phyloP scores from a whole-genome alignment of 78 protist species.

The Polysphondylium violaceum region DNA sequence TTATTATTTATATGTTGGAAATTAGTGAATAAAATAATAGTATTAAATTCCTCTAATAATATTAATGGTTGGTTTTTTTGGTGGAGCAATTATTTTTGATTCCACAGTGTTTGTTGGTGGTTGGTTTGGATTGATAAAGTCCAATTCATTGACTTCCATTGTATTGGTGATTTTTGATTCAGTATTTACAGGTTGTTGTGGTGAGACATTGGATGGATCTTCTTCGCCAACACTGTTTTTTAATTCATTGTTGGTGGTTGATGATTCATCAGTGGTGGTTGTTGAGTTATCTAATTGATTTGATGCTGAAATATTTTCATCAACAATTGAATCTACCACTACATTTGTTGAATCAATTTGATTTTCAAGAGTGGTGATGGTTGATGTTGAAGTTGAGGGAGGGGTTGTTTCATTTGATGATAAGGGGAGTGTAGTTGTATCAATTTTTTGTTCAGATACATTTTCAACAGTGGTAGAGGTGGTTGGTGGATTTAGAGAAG shows the following conservation, averaged over 20 bases:
- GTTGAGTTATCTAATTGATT: neutral
- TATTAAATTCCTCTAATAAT: slow-evolving; percentile 69
- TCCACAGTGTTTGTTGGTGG: neutral
- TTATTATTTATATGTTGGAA: too few relatives aligned
- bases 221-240: neutral
- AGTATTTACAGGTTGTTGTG: neutral
- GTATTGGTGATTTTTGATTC: slow-evolving; percentile 29
- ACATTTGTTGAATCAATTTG: neutral
- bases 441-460: neutral
- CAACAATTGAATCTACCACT: neutral
- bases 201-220: neutral
- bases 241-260: neutral
- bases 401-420: neutral
- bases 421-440: neutral
- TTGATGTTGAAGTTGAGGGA: neutral
- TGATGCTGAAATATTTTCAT: neutral
- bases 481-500: neutral
- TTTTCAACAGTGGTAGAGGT: neutral
- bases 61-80: slow-evolving; percentile 40
- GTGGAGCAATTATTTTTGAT: too few relatives aligned
- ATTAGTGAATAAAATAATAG: too few relatives aligned
- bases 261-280: neutral
- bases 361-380: neutral
- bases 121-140: slow-evolving; percentile 9
- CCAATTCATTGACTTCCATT: slow-evolving; percentile 53